Evolutionary conservation across 2,329 filamentous ascomycete species (phyloP).

Genomic region (Paraphaeosphaeria minitans): DNA sequence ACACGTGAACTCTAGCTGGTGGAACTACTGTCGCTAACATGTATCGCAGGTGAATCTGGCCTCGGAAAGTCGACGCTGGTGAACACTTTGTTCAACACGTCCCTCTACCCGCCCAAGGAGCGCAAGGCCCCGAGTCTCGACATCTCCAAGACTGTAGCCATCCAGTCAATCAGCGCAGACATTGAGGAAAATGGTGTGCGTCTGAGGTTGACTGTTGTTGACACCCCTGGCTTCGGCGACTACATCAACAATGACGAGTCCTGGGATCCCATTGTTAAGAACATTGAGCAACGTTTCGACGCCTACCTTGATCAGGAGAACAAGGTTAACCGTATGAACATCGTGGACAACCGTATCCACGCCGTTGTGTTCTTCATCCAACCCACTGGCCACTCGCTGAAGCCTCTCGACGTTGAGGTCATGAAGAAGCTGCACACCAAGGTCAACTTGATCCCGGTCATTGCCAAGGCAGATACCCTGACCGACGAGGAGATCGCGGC

Average conservation of each 20-base stretch:
- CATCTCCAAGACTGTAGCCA: slow-evolving; percentile 79
- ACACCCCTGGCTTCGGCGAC: slow-evolving; percentile 97
- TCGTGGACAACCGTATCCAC: slow-evolving; percentile 98
- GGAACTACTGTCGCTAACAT: slow-evolving; percentile 21
- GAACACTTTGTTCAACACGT: slow-evolving; percentile 99
- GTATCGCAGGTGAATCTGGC: slow-evolving; percentile 84
- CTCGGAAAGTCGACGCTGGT: slow-evolving; percentile 98
- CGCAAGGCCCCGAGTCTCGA: slow-evolving; percentile 96
- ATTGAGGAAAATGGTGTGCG: slow-evolving; percentile 99
- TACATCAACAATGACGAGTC: slow-evolving; percentile 99
- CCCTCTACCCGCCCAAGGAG: slow-evolving; percentile 97
- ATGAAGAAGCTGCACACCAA: slow-evolving; percentile 99
- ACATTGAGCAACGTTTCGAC: slow-evolving; percentile 99
- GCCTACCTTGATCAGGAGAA: slow-evolving; percentile 99
- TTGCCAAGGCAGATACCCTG: slow-evolving; percentile 97
- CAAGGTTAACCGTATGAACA: slow-evolving; percentile 99
- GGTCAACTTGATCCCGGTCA: slow-evolving; percentile 99
- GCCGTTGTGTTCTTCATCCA: slow-evolving; percentile 99
- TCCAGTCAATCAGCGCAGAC: slow-evolving; percentile 60
- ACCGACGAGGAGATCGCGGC: slow-evolving; percentile 93
- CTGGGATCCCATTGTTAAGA: slow-evolving; percentile 98
- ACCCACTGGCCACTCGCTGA: slow-evolving; percentile 96
- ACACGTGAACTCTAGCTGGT: not conserved
- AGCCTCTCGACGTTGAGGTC: slow-evolving; percentile 98
- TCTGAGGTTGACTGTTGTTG: slow-evolving; percentile 93